Evolutionary conservation across 176 grass and related monocot species (phyloP), one percentile per base, ranked within the genome.

Genomic region (Ampelocalamus luodianensis): DNA sequence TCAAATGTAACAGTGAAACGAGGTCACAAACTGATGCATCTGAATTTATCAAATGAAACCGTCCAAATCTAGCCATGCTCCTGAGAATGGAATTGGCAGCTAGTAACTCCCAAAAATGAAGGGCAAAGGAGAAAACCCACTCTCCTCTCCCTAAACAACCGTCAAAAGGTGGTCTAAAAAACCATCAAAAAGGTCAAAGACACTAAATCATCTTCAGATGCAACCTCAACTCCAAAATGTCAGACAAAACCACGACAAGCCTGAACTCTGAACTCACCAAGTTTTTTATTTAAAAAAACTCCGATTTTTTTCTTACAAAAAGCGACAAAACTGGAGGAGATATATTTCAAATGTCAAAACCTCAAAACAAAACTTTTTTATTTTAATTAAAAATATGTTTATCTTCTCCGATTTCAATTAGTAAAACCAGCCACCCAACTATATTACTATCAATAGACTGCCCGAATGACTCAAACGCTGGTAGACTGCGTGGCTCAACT

Each of bases 221-320:
- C 23, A 71, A 44, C 7, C 26, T 49, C 64, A 16, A 45, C 17
- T 40, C n/a, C 12, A 46, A 29, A 86, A 86, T 65, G 82, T 6
- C 0, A 40, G 18, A 66, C 6, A n/a, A 76, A 44, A 69, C 14
- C 12, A 12, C 18, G 26, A 18, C 22, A 55, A 78, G 1, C 13
- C 26, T 10, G 37, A 49, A 29, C 29, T 1, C 29, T 44, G 23
- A 56, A 68, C 48, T 5, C 0, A 18, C 3, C 3, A 11, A 20
- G 9, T 12, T 71, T 23, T 37, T 15, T 18, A 0, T 15, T 3
- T 10, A 49, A 46, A 40, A 17, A 49, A 29, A 43, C 14, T 44
- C 48, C 36, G 29, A 74, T 29, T 46, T 12, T 12, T 69, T 10
- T 4, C 2, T 1, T 9, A 2, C 14, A 34, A 72, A 65, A 5